These are phyloP conservation scores for Pleurotus salmoneostramineus DNA, from an alignment of 768 basidiomycete species.

Conservation along the genomic window DNA sequence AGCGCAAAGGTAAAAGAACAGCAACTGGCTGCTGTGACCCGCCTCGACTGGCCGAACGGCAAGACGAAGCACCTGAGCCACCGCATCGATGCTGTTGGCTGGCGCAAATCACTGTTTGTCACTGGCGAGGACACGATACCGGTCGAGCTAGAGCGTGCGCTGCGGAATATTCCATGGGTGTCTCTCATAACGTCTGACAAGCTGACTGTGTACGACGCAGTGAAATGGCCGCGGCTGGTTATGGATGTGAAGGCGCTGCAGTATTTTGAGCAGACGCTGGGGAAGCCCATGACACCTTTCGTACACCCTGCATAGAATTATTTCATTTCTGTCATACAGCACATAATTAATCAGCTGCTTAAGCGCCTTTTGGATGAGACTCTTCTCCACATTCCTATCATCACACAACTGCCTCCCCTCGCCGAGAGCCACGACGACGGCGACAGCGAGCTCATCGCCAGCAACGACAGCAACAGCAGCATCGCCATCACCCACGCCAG, in stretches of 20 bases:
- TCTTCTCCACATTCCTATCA: background rate
- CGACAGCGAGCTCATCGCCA: background rate
- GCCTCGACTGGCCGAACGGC: slow-evolving; percentile 64
- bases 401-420: background rate
- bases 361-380: background rate
- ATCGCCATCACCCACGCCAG: background rate
- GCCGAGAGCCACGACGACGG: background rate
- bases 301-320: background rate
- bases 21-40: slow-evolving; percentile 70
- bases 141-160: slow-evolving; percentile 52
- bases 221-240: slow-evolving; percentile 81
- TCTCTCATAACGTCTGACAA: slow-evolving; percentile 61
- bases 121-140: slow-evolving; percentile 58
- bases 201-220: slow-evolving; percentile 74
- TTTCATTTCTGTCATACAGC: background rate
- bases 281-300: slow-evolving; percentile 25
- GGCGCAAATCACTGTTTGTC: slow-evolving; percentile 74
- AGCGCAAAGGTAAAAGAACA: slow-evolving; percentile 78
- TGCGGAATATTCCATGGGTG: slow-evolving; percentile 69
- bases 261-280: slow-evolving; percentile 61
- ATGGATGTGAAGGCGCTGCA: slow-evolving; percentile 84
- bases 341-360: too few species aligned
- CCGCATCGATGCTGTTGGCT: slow-evolving; percentile 60
- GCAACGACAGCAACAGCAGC: background rate
- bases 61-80: slow-evolving; percentile 69